These are phyloP conservation scores for Cryptosporidium muris DNA, from an alignment of 169 alveolate species.

Conservation along the genomic window DNA sequence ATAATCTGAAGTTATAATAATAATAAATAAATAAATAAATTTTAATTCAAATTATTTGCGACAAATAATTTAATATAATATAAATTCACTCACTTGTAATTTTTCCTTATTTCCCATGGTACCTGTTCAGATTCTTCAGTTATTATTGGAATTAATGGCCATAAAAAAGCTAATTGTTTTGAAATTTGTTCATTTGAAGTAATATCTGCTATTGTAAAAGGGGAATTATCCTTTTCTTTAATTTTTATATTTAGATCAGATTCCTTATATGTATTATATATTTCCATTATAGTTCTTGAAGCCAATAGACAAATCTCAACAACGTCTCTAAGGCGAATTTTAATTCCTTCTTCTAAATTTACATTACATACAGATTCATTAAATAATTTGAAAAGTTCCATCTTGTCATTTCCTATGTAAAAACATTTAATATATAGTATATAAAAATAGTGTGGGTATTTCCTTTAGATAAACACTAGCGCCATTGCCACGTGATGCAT, in stretches of 20 bases:
- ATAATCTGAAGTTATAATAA: constrained; percentile 7
- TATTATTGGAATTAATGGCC: constrained; percentile 72
- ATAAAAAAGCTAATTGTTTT: constrained; percentile 35
- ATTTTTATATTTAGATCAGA: constrained; percentile 9
- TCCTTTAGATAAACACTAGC: neutral
- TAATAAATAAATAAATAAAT: neutral
- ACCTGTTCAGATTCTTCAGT: constrained; percentile 66
- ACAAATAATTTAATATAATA: too few relatives aligned
- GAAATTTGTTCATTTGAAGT: constrained; percentile 58
- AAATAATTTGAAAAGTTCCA: constrained; percentile 17
- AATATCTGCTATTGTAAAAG: constrained; percentile 68
- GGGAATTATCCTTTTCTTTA: constrained; percentile 48
- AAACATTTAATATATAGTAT: neutral
- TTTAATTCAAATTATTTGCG: neutral
- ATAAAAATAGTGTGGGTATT: neutral
- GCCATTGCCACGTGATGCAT: neutral
- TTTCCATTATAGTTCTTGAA: constrained; percentile 41
- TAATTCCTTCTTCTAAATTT: neutral
- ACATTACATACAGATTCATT: neutral
- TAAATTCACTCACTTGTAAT: constrained; percentile 31
- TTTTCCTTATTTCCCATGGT: constrained; percentile 29
- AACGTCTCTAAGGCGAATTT: constrained; percentile 33
- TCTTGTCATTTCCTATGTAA: neutral
- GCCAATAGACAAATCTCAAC: constrained; percentile 49
- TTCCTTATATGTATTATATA: constrained; percentile 7